Conservation (phyloP, 2,329 filamentous ascomycete species). For the Plectosphaerella cucumerina region DNA sequence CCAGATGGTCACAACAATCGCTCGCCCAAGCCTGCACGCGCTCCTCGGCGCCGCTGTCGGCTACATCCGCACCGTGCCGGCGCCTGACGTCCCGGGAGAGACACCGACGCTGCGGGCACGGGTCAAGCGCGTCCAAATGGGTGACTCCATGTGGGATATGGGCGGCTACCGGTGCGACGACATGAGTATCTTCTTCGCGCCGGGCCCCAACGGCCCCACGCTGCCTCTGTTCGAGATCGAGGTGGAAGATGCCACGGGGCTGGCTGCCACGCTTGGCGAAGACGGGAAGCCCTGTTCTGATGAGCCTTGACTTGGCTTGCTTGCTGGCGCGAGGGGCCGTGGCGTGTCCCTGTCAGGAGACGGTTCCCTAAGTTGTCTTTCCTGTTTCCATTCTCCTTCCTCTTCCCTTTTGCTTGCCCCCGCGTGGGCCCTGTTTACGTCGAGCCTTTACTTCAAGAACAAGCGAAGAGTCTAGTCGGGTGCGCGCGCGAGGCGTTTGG, state of each 20-base stretch:
- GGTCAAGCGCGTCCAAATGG: constrained; percentile 17
- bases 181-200: constrained; percentile 18
- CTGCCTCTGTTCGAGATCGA: constrained; percentile 23
- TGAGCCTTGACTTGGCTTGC: no score
- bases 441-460: no score
- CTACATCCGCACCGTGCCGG: background rate
- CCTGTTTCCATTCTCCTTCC: background rate
- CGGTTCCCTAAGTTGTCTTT: background rate
- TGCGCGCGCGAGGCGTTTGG: no score
- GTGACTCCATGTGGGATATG: constrained; percentile 22
- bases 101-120: constrained; percentile 13
- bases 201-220: constrained; percentile 1
- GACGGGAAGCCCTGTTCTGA: no score
- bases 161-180: constrained; percentile 22
- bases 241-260: constrained; percentile 12
- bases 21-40: constrained; percentile 2
- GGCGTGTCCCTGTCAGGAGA: no score
- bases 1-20: background rate
- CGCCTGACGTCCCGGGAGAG: background rate
- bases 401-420: background rate
- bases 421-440: no score
- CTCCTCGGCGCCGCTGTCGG: constrained; percentile 10
- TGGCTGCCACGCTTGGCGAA: background rate
- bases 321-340: no score
- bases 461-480: no score